These are phyloP conservation scores for Gyromitra esculenta DNA, from an alignment of 2,329 filamentous ascomycete genomes.

Conservation along the genomic window DNA sequence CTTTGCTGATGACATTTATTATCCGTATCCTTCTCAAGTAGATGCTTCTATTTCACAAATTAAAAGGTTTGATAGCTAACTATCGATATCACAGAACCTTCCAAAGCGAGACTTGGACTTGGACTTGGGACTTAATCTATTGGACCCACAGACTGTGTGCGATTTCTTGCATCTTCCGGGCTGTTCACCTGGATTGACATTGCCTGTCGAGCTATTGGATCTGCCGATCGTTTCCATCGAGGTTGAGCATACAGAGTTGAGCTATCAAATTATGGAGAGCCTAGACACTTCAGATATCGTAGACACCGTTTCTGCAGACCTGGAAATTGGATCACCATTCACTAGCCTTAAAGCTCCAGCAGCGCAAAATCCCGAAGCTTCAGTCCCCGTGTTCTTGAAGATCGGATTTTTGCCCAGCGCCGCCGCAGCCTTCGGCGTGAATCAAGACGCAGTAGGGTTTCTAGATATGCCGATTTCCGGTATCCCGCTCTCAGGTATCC, in stretches of 20 bases:
- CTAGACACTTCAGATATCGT: background rate
- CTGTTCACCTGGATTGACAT: background rate
- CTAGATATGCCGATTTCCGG: background rate
- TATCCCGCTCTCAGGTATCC: background rate
- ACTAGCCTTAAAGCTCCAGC: background rate
- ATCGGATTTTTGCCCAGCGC: conserved; percentile 13
- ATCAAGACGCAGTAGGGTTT: background rate
- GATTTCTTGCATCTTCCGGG: conserved; percentile 9
- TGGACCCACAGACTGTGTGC: conserved; percentile 10
- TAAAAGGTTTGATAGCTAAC: background rate
- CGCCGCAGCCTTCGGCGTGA: conserved; percentile 3
- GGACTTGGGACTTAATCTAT: background rate
- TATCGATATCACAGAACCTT: background rate
- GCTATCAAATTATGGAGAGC: background rate
- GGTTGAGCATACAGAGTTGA: conserved; percentile 7
- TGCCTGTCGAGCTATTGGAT: background rate
- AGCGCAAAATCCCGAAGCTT: background rate
- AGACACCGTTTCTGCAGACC: background rate
- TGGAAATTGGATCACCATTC: background rate
- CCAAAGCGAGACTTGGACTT: background rate
- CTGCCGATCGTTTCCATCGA: conserved; percentile 13
- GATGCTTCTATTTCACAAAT: background rate
- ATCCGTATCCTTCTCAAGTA: background rate
- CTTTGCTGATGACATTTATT: background rate
- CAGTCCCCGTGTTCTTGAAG: conserved; percentile 5